Base-by-base conservation (phyloP, 1,284 basidiomycete species). In the Microbotryum violaceum region DNA sequence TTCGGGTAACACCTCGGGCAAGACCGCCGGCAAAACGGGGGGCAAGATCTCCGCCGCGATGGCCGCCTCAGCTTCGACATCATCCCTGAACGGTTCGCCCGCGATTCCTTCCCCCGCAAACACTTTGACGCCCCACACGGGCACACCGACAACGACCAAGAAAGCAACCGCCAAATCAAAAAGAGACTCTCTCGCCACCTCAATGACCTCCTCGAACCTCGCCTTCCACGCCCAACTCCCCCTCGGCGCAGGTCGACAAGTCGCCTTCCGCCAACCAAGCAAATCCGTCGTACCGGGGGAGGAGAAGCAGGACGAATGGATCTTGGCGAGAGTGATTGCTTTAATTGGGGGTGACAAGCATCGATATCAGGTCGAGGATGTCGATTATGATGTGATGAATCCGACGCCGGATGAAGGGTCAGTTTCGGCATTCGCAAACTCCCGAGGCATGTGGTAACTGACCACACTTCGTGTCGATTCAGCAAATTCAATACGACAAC, bases 401-500 rank as follows among this genome's bases (percentile, higher is more conserved):
- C 49, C 57, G 2, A 58, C 58, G 1, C 46, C 62, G 59, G 72
- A 66, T 70, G 56, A 51, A 23, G 56, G 58, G 51, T 64, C 18
- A 50, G 50, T 16, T 20, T 31, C 5, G 27, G 27, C 1, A 6
- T 6, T 27, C 5, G 27, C 27, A 27, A 27, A 27, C 3, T 6
- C 27, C 27, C 27, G 27, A 27, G 27, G 27, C 31, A 31, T 31
- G 7, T 31, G 9, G 31, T 9, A 31, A 23, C 23, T 56, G 21
- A 25, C 48, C 48, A 20, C 20, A 33, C 44, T 48, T 14, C 6
- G 25, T 33, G 16, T 56, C 20, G 25, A 29, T 18, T 18, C 59
- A 76, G 74, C n/a, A 70, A 71, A 45, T 79, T 74, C 72, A 74
- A 75, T 46, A 78, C 78, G 10, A 78, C 76, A 0, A 68, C 79